phyloP scores from a whole-genome alignment of 2,329 filamentous ascomycete genomes.

The Ramularia collo-cygni region DNA sequence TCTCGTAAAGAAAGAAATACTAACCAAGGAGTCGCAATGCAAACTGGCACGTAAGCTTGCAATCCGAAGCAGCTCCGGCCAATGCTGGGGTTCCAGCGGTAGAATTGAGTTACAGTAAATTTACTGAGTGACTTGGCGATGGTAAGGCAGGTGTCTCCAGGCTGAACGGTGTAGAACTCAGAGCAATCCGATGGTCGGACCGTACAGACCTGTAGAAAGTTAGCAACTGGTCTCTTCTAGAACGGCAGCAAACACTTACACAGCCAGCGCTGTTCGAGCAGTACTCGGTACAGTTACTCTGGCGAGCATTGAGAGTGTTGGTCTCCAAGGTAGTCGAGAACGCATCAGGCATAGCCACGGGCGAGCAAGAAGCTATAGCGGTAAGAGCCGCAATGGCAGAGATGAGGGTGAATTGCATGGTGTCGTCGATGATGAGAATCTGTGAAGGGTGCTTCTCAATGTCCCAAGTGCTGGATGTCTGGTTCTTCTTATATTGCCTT shows the following conservation, averaged over 20 bases:
- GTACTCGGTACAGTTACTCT: conserved; percentile 18
- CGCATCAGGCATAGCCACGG: conserved; percentile 13
- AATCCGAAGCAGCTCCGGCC: conserved; percentile 27
- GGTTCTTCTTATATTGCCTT: conserved; percentile 3
- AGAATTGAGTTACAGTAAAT: conserved; percentile 31
- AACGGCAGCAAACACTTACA: conserved; percentile 4
- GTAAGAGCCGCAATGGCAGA: conserved; percentile 12
- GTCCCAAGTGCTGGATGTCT: not conserved
- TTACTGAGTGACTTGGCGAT: conserved; percentile 28
- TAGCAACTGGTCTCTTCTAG: not conserved
- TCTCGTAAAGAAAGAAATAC: not conserved
- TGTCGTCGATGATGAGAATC: conserved; percentile 1
- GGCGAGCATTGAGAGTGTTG: conserved; percentile 9
- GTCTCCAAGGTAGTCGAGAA: conserved; percentile 4
- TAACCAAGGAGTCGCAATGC: conserved; percentile 20
- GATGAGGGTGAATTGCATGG: conserved; percentile 17
- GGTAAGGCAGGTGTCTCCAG: conserved; percentile 27
- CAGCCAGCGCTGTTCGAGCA: conserved; percentile 17
- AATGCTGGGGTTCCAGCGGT: conserved; percentile 30
- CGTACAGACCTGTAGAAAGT: conserved; percentile 13
- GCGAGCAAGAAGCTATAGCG: conserved; percentile 11
- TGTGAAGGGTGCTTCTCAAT: not conserved
- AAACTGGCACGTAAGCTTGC: conserved; percentile 30
- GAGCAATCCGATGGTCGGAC: conserved; percentile 20
- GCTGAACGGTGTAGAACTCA: conserved; percentile 24